phyloP scores from a whole-genome alignment of 1,284 basidiomycete genomes.

The Rhodofomes roseus region DNA sequence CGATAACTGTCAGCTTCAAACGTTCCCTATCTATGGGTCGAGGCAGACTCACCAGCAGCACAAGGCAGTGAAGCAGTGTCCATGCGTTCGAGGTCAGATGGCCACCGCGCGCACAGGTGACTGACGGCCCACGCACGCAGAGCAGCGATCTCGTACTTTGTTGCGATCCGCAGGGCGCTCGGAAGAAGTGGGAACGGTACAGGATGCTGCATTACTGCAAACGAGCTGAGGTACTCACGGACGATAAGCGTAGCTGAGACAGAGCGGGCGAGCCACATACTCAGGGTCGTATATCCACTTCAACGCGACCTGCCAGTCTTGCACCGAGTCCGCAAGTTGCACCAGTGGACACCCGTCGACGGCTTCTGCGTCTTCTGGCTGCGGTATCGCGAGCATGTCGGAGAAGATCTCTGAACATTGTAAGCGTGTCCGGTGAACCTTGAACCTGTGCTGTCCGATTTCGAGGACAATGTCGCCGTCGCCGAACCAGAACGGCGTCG shows the following conservation, averaged over 20 bases:
- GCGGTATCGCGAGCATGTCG: constrained; percentile 31
- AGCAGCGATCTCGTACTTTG: constrained; percentile 31
- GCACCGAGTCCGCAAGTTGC: constrained; percentile 21
- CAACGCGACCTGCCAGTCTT: constrained; percentile 28
- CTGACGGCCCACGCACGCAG: constrained; percentile 26
- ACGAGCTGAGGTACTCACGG: constrained; percentile 13
- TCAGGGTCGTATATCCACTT: constrained; percentile 31
- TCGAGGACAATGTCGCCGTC: constrained; percentile 30
- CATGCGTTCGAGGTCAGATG: constrained; percentile 26
- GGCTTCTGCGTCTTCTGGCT: constrained; percentile 24
- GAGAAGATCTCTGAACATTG: constrained; percentile 19
- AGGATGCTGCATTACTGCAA: constrained; percentile 15
- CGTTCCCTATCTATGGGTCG: neutral
- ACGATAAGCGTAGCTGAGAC: neutral
- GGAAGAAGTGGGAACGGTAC: constrained; percentile 24
- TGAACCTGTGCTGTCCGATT: constrained; percentile 18
- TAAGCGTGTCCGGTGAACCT: constrained; percentile 16
- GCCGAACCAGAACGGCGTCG: constrained; percentile 20
- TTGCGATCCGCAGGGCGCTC: constrained; percentile 29
- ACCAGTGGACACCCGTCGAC: constrained; percentile 31
- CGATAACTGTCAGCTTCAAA: neutral
- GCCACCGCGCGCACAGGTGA: constrained; percentile 29
- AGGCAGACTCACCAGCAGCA: constrained; percentile 26
- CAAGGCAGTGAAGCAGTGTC: constrained; percentile 25
- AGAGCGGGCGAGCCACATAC: constrained; percentile 16